Percentiles rank a stretch among this genome's conserved stretches.
Evolutionary conservation across 2,329 filamentous ascomycete species (phyloP).

Genomic region (Lizonia empirigonia): DNA sequence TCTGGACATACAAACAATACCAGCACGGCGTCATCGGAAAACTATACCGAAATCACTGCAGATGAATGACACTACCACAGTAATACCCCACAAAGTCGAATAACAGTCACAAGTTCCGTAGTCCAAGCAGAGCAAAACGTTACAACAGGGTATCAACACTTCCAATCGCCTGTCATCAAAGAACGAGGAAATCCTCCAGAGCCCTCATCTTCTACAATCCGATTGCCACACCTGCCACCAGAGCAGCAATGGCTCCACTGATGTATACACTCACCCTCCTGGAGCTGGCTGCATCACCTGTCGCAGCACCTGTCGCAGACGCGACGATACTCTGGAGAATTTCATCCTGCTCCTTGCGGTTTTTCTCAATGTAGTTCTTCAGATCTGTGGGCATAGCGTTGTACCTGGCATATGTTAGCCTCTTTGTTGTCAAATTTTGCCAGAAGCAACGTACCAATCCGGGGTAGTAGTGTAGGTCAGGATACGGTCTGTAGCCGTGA

Average conservation of each 20-base stretch:
- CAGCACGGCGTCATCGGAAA: conserved; percentile 14
- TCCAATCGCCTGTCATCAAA: conserved; percentile 4
- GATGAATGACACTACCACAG: neutral
- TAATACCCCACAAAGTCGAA: neutral
- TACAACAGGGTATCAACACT: conserved; percentile 9
- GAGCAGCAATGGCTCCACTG: conserved; percentile 9
- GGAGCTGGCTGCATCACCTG: conserved; percentile 3
- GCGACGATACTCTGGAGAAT: conserved; percentile 4
- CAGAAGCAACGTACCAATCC: conserved; percentile 4
- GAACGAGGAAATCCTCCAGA: neutral
- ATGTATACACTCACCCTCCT: conserved; percentile 3
- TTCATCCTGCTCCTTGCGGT: conserved; percentile 4
- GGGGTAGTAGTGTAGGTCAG: conserved; percentile 12
- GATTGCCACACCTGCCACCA: conserved; percentile 12
- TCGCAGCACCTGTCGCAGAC: conserved; percentile 5
- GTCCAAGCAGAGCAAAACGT: neutral
- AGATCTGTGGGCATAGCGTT: conserved; percentile 17
- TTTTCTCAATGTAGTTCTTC: conserved; percentile 10
- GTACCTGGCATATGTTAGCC: conserved; percentile 9
- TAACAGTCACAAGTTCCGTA: neutral
- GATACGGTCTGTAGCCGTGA: conserved; percentile 13
- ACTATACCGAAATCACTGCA: neutral
- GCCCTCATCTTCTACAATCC: neutral
- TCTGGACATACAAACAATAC: conserved; percentile 14
- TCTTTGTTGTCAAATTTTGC: neutral